Conservation (phyloP, 1,284 basidiomycete species). For the Pseudomicrostroma phylloplanum region DNA sequence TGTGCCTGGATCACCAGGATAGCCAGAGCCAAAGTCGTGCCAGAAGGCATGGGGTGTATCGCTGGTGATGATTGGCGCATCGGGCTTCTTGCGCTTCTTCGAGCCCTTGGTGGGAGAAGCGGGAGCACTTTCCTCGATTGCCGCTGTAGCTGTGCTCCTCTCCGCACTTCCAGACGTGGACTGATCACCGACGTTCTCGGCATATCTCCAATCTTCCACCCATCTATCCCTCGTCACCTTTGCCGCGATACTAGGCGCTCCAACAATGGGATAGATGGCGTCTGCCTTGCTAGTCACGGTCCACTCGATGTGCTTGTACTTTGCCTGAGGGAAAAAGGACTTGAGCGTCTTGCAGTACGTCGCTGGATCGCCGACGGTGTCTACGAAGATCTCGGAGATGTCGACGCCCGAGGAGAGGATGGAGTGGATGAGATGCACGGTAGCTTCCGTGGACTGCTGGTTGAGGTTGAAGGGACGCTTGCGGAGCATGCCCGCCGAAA, state of each 20-base stretch:
- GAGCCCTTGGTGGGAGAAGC: neutral
- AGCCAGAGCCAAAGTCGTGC: constrained; percentile 19
- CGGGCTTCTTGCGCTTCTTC: constrained; percentile 22
- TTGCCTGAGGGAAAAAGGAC: constrained; percentile 27
- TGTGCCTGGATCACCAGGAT: constrained; percentile 73
- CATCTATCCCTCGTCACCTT: constrained; percentile 92
- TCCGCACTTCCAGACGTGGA: neutral
- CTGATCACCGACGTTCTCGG: constrained; percentile 40
- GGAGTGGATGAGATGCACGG: constrained; percentile 75
- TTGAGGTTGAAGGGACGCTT: constrained; percentile 81
- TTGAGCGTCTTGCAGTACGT: constrained; percentile 61
- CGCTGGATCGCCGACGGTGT: constrained; percentile 81
- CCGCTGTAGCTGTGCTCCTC: neutral
- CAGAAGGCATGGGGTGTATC: constrained; percentile 9
- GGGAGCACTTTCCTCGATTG: constrained; percentile 9
- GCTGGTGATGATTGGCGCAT: neutral
- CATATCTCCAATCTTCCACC: constrained; percentile 70
- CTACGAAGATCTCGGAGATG: constrained; percentile 89
- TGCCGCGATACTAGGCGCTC: constrained; percentile 90
- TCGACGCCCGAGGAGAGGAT: constrained; percentile 73
- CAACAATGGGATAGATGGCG: constrained; percentile 89
- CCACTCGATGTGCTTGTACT: constrained; percentile 56
- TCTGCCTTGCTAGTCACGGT: constrained; percentile 91
- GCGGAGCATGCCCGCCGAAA: constrained; percentile 83
- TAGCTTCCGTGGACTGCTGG: constrained; percentile 84